phyloP scores from a whole-genome alignment of 306 rosid genomes.

The Cicer bijugum region DNA sequence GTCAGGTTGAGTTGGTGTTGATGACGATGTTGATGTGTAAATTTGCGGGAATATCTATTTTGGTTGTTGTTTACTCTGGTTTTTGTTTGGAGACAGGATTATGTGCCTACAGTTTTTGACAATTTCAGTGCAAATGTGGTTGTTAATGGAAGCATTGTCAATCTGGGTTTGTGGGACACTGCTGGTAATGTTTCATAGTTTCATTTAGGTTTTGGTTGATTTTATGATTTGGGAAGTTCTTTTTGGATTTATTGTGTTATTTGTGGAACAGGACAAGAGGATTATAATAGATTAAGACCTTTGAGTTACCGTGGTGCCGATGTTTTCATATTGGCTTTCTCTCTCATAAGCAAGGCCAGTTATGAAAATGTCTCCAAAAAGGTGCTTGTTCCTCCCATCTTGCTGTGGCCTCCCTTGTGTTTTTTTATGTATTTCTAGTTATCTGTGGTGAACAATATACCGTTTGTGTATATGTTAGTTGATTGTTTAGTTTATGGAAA shows the following conservation, averaged over 20 bases:
- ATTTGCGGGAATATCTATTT: not conserved
- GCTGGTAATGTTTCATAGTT: constrained; percentile 70
- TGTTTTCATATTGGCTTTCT: constrained; percentile 72
- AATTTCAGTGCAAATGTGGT: constrained; percentile 99
- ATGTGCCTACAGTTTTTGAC: constrained; percentile 95
- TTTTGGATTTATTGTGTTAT: constrained; percentile 51
- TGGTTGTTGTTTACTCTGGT: constrained; percentile 12
- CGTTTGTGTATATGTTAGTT: constrained; percentile 8
- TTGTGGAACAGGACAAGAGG: constrained; percentile 70
- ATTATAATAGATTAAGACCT: constrained; percentile 73
- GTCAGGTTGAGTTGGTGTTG: not conserved
- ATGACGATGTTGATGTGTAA: not conserved
- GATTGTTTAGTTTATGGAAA: constrained; percentile 21
- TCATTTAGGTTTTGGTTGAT: constrained; percentile 17
- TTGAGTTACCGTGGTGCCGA: constrained; percentile 78
- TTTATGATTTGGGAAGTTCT: constrained; percentile 4
- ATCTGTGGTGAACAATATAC: constrained; percentile 1
- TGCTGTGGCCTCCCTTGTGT: not conserved
- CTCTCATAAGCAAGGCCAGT: constrained; percentile 75
- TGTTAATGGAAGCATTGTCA: constrained; percentile 93
- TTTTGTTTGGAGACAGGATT: constrained; percentile 74
- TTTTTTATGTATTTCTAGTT: constrained; percentile 31
- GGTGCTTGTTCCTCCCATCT: constrained; percentile 40
- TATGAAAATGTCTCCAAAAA: constrained; percentile 75
- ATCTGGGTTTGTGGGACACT: constrained; percentile 99